A percentile compares a stretch with the other conserved stretches of the same genome.
These are phyloP conservation scores for Aspergillus uvarum DNA, from an alignment of 2,329 filamentous ascomycete species.

Conservation along the genomic window DNA sequence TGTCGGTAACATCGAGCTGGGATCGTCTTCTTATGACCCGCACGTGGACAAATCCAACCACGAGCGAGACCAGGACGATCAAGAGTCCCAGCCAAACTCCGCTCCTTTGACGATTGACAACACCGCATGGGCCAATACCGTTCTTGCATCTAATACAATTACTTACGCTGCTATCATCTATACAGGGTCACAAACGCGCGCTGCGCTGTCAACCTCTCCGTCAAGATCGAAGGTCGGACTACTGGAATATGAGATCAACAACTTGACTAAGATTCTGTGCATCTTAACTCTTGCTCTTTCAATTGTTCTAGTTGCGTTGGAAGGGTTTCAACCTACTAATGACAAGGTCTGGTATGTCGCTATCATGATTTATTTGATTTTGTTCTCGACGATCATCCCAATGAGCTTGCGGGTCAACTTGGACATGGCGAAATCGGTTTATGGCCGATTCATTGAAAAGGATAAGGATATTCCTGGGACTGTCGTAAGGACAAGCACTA, in stretches of 20 bases:
- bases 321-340: constrained; percentile 66
- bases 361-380: constrained; percentile 94
- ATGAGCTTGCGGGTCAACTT: constrained; percentile 95
- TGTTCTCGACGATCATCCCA: constrained; percentile 98
- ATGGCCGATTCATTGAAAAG: constrained; percentile 90
- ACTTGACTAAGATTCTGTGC: constrained; percentile 92
- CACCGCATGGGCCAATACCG: constrained; percentile 97
- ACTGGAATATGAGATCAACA: constrained; percentile 95
- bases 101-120: constrained; percentile 89
- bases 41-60: constrained; percentile 38
- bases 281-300: constrained; percentile 83
- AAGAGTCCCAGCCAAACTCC: constrained; percentile 49
- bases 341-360: constrained; percentile 81
- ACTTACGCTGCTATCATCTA: constrained; percentile 91
- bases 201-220: constrained; percentile 85
- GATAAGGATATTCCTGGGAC: constrained; percentile 88
- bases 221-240: constrained; percentile 93
- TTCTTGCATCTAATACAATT: constrained; percentile 87
- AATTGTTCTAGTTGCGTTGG: constrained; percentile 80
- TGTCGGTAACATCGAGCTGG: constrained; percentile 78
- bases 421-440: constrained; percentile 95
- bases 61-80: constrained; percentile 18
- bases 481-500: constrained; percentile 93
- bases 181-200: constrained; percentile 89
- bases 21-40: constrained; percentile 55